Evolutionary conservation across 306 rosid genomes (phyloP).

Genomic region (Cicer cuneatum): DNA sequence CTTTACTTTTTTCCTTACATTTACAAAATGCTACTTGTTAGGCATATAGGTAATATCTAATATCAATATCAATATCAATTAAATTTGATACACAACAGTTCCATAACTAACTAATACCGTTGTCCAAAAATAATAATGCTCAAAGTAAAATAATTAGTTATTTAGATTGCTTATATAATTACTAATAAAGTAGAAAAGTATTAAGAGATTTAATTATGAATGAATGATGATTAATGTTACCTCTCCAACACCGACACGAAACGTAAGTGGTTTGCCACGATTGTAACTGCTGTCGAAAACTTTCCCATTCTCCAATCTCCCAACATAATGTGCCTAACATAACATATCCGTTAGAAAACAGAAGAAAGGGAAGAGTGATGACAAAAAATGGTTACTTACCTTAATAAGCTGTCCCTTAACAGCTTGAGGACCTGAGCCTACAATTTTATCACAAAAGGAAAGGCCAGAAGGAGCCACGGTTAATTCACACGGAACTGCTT

Average conservation of each 20-base stretch:
- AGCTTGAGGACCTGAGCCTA: slow-evolving; percentile 78
- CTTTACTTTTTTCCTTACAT: background rate
- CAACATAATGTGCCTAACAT: slow-evolving; percentile 74
- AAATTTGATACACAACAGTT: no score
- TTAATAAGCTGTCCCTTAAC: slow-evolving; percentile 83
- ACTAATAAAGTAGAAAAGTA: no score
- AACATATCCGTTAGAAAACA: background rate
- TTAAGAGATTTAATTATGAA: no score
- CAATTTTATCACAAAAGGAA: slow-evolving; percentile 78
- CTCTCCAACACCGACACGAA: slow-evolving; percentile 96
- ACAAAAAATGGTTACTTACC: slow-evolving; percentile 49
- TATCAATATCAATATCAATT: no score
- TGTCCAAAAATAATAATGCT: no score
- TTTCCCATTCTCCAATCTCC: slow-evolving; percentile 90
- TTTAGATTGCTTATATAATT: no score
- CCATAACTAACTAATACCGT: no score
- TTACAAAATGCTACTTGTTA: background rate
- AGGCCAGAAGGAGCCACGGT: slow-evolving; percentile 81
- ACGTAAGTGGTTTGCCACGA: slow-evolving; percentile 88
- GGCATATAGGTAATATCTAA: no score
- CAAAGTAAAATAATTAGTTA: no score
- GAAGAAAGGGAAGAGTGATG: background rate
- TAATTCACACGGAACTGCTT: slow-evolving; percentile 60
- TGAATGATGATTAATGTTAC: slow-evolving; percentile 38
- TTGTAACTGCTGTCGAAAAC: slow-evolving; percentile 91